Evolutionary conservation across 129 eudicot genomes (phyloP).

Genomic region (Scalesia atractyloides): DNA sequence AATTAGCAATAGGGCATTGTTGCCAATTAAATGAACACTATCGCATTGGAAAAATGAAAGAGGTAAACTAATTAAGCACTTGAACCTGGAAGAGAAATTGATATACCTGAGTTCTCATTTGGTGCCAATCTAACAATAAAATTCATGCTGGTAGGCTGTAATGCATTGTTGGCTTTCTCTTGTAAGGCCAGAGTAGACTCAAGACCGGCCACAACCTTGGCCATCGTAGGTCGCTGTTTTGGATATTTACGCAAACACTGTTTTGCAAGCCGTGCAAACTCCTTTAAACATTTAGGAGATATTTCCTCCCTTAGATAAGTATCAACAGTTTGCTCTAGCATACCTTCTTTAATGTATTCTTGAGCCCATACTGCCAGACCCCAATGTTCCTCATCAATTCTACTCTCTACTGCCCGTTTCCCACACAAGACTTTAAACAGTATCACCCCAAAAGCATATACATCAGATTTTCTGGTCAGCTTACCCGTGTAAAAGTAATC

Average conservation of each 20-base stretch:
- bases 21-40: too few relatives aligned
- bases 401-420: slow-evolving; percentile 36
- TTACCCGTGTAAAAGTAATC: slow-evolving; percentile 21
- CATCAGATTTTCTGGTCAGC: slow-evolving; percentile 33
- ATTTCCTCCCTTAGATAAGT: slow-evolving; percentile 22
- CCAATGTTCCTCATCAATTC: slow-evolving; percentile 33
- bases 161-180: neutral
- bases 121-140: too few relatives aligned
- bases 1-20: too few relatives aligned
- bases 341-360: slow-evolving; percentile 32
- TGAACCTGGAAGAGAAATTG: neutral
- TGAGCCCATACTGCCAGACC: slow-evolving; percentile 33
- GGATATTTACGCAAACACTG: slow-evolving; percentile 26
- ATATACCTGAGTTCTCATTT: neutral
- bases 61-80: neutral
- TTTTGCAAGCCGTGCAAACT: slow-evolving; percentile 30
- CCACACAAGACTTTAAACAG: slow-evolving; percentile 37
- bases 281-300: slow-evolving; percentile 27
- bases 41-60: too few relatives aligned
- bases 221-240: slow-evolving; percentile 30
- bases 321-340: slow-evolving; percentile 31
- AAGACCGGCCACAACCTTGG: slow-evolving; percentile 26
- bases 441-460: slow-evolving; percentile 36
- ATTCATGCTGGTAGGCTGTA: neutral
- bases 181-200: slow-evolving; percentile 16